These are phyloP conservation scores for Globisporangium ultimum DNA, from an alignment of 352 stramenopile genomes.

Conservation along the genomic window DNA sequence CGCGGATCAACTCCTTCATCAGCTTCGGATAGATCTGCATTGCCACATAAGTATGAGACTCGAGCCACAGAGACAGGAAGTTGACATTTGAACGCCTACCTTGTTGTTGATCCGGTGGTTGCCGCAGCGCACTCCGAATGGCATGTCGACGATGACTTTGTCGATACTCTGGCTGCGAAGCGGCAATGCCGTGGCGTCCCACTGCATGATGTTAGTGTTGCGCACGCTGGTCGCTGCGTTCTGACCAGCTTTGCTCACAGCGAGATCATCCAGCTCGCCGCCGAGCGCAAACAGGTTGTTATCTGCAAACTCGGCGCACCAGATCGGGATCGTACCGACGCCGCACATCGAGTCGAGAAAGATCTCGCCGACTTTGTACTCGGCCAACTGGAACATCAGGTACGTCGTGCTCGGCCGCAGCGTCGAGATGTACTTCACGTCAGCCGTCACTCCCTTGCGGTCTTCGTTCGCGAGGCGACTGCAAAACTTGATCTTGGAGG, in stretches of 20 bases:
- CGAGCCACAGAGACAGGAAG: not conserved
- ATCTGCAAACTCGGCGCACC: conserved; percentile 38
- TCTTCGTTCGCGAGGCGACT: conserved; percentile 73
- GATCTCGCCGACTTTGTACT: conserved; percentile 55
- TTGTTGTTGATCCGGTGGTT: conserved; percentile 69
- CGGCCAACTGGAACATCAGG: conserved; percentile 64
- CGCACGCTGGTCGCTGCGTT: conserved; percentile 37
- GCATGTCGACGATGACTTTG: conserved; percentile 73
- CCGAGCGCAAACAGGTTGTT: conserved; percentile 61
- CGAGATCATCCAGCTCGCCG: conserved; percentile 55
- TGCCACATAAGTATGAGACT: not conserved
- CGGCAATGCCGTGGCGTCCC: conserved; percentile 58
- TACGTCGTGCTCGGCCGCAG: conserved; percentile 73
- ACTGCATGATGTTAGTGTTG: conserved; percentile 54
- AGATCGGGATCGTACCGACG: conserved; percentile 76
- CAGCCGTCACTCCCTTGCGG: conserved; percentile 33
- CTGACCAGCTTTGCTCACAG: conserved; percentile 46
- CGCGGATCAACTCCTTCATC: conserved; percentile 63
- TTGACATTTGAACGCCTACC: conserved; percentile 14
- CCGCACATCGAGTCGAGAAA: conserved; percentile 83
- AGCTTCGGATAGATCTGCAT: conserved; percentile 70
- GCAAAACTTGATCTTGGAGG: conserved; percentile 54
- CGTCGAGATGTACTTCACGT: conserved; percentile 74
- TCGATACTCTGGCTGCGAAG: conserved; percentile 55
- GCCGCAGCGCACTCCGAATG: conserved; percentile 72